Base-by-base conservation (phyloP, 371 early-diverging fungal genomes). In the Nematocida ironsii region DNA sequence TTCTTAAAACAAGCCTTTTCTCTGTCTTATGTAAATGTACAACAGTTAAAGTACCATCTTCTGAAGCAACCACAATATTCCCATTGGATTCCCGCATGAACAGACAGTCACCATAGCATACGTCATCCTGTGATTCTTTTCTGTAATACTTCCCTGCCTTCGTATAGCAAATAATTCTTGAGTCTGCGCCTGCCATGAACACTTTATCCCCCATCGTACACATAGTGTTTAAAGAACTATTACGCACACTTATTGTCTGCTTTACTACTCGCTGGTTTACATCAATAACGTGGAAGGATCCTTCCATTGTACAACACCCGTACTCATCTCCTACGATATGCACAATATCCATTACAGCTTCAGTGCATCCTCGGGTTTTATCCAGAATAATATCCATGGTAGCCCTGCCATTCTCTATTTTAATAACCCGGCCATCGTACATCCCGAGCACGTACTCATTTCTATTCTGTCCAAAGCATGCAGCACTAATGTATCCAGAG, bases 51-150 rank as follows among this genome's bases (percentile, higher is more conserved):
- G 16, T 16, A 1, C 64, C 42, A 16, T 27, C 33, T 13, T 64
- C 64, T 44, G 64, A 42, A 23, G 44, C 64, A 1, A 27, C 11
- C 0, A 64, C 27, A 7, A 64, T 64, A 27, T 64, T 64, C 23
- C 64, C 67, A 23, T 75, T 55, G 56, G 7, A 25, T 48, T 39
- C 69, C 23, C 16, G 13, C 25, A 75, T 56, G 45, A 33, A 64
- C 20, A 66, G 62, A 7, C 16, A n/a, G 48, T 75, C 76, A 13
- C 2, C 9, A 11, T 52, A 18, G 39, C 50, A 45, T 11, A 64
- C 25, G 70, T 75, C 76, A 42, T 75, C 39, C 54, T 75, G 76
- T 7, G 69, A 68, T 20, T 75, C 27, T 54, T 67, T 67, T 39
- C n/a, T 55, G 4, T 50, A 68, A 25, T 64, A 69, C 25, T 20